Evolutionary conservation across 2,329 filamentous ascomycete genomes (phyloP), one percentile per base, ranked within the genome.

Genomic region (Colletotrichum sp.): DNA sequence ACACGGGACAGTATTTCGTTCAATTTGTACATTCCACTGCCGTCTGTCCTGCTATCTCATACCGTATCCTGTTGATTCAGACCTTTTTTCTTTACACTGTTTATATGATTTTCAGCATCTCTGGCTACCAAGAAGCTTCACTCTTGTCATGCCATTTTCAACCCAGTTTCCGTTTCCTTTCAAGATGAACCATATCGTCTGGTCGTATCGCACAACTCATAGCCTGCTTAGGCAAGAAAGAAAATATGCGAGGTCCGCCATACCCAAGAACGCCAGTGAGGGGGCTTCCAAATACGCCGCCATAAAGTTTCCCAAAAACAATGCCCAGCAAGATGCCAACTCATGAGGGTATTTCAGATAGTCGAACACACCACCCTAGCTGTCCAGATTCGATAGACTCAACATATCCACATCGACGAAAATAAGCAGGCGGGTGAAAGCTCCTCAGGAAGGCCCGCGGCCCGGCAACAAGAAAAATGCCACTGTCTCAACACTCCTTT

Each of bases 301-400:
- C 66, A 24, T 56, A 62, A 13, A 74, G 67, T 66, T n/a, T 55
- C 66, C 38, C 38, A 52, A 73, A 60, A 70, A 65, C 36, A 32
- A 69, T 72, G 71, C 65, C 75, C 66, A 67, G 16, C 75, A 66
- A 74, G 43, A 71, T 76, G 65, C 73, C 69, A 76, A 66, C 62
- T 34, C 75, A 70, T 73, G 70, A 77, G 76, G 76, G 76, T 77
- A 77, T 77, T 73, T 75, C 73, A 73, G 43, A 52, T 76, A 70
- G 32, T 70, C 66, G 58, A 52, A 67, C 73, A 73, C 18, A 52
- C 61, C 65, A 73, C 70, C 28, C 36, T 32, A 28, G 52, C 73
- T 43, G 21, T 65, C 30, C 69, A 32, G 36, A 13, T 55, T 65
- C 30, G 28, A 56, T 58, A 61, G 38, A 26, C 58, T 64, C 21